Evolutionary conservation across 2,329 filamentous ascomycete genomes (phyloP).

Genomic region (Pseudogymnoascus pannorum): DNA sequence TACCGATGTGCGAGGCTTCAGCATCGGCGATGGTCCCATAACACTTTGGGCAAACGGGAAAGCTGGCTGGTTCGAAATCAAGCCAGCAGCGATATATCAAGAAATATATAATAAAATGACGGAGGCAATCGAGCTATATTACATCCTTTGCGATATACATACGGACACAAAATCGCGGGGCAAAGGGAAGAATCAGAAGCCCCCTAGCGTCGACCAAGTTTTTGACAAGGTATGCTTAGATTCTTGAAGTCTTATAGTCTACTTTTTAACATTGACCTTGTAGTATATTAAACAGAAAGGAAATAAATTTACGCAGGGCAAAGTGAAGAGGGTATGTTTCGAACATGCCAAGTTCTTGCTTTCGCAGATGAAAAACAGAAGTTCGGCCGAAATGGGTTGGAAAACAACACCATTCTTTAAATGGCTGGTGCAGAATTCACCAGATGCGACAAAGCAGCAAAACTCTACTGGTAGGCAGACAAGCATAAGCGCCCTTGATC

Average conservation of each 20-base stretch:
- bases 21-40: slow-evolving; percentile 48
- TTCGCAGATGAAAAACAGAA: slow-evolving; percentile 39
- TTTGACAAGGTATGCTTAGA: slow-evolving; percentile 13
- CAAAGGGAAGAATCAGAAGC: slow-evolving; percentile 26
- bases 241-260: slow-evolving; percentile 27
- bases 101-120: slow-evolving; percentile 51
- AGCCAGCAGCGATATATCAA: slow-evolving; percentile 50
- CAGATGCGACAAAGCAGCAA: neutral
- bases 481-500: neutral
- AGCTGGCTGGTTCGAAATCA: slow-evolving; percentile 63
- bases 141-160: slow-evolving; percentile 53
- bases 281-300: slow-evolving; percentile 47
- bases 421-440: slow-evolving; percentile 34
- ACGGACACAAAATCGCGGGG: slow-evolving; percentile 31
- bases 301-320: slow-evolving; percentile 44
- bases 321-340: slow-evolving; percentile 40
- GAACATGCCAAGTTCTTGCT: slow-evolving; percentile 46
- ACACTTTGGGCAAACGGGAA: slow-evolving; percentile 59
- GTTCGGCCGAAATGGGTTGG: slow-evolving; percentile 33
- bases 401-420: slow-evolving; percentile 39
- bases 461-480: neutral
- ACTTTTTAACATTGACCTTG: slow-evolving; percentile 29
- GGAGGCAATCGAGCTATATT: slow-evolving; percentile 57
- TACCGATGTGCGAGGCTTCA: slow-evolving; percentile 40
- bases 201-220: slow-evolving; percentile 16